Base-by-base conservation (phyloP, 345 rosid genomes). In the Acer campestre region DNA sequence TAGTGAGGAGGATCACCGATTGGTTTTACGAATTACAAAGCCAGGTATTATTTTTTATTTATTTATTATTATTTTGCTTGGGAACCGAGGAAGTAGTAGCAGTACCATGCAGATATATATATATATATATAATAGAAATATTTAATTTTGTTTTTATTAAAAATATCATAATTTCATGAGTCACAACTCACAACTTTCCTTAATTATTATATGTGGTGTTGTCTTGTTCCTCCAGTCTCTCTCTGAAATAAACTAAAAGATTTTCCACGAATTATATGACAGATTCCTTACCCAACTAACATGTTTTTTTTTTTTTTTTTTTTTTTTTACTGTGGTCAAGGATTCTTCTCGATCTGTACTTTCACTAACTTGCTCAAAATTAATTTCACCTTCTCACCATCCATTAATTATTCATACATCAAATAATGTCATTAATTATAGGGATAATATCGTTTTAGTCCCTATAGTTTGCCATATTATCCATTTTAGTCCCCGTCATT, bases 181-280 rank as follows among this genome's bases (percentile, higher is more conserved):
- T 62, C 56, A 61, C 67, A 27, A 72, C 66, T 62, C 56, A 61
- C 67, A 27, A 72, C 66, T 72, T 59, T 59, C 75, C 55, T 38
- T 40, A 38, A 59, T 58, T 20, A 71, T 55, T 29, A 35, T 11
- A 0, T 11, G 16, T 58, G 75, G 38, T 35, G 53, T 58, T 61
- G 76, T 73, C 56, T 73, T 73, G 6, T 73, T 61, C 29, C 31
- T 29, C 61, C 13, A 29, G 38, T 46, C 3, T 20, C 14, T 31
- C 22, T 31, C 74, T 29, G n/a, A 71, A 72, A 58, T 72, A 72
- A 72, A 72, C 75, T 38, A 72, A 18, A 74, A 64, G 56, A 29
- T 29, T 48, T 63, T n/a, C 61, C 76, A 23, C 75, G 67, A 59
- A 42, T 73, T 61, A 31, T 23, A 73, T 62, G 61, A 18, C 69